Base-by-base conservation (phyloP, 176 grass and related monocot species). In the Chrysopogon serrulatus region DNA sequence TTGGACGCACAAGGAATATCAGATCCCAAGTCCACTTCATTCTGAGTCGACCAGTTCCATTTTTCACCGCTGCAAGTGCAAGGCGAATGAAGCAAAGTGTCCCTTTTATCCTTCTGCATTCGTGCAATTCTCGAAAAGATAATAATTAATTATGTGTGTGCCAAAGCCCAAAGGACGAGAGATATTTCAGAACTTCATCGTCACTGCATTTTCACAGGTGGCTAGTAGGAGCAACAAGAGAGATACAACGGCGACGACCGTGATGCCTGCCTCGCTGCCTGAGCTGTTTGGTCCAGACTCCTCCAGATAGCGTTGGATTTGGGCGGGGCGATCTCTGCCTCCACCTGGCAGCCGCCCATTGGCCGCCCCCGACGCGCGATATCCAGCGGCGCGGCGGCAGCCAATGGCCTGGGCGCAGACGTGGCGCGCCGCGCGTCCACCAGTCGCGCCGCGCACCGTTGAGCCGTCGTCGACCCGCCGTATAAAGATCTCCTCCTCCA, bases 401-500 rank as follows among this genome's bases (percentile, higher is more conserved):
- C 88, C 84, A 86, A 86, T 86, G 12, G 66, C 28, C 21, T 47
- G 6, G 17, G 13, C 44, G 43, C 37, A 3, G 74, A 86, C 88
- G 84, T 86, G 88, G 74, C 79, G 30, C 45, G 56, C 73, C 65
- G 65, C 78, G 45, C 73, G 10, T 65, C 88, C 88, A 86, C 79
- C 79, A 83, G 88, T 36, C 35, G 16, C 2, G 18, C 26, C 34
- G 15, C 16, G 35, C 56, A 16, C 28, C 26, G 60, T 63, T 31
- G 60, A 14, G 26, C 60, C 26, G 33, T 79, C 8, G 5, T 0
- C 48, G 12, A n/a, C 21, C 77, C 71, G 34, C 43, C 83, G 79
- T 90, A 86, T 86, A 90, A 86, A 86, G 79, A 86, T 86, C 72
- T 73, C 5, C 56, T 73, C 56, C 2, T 60, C 47, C 15, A 9